Evolutionary conservation across 2,329 filamentous ascomycete species (phyloP).

Genomic region (Sporothrix schenckii): DNA sequence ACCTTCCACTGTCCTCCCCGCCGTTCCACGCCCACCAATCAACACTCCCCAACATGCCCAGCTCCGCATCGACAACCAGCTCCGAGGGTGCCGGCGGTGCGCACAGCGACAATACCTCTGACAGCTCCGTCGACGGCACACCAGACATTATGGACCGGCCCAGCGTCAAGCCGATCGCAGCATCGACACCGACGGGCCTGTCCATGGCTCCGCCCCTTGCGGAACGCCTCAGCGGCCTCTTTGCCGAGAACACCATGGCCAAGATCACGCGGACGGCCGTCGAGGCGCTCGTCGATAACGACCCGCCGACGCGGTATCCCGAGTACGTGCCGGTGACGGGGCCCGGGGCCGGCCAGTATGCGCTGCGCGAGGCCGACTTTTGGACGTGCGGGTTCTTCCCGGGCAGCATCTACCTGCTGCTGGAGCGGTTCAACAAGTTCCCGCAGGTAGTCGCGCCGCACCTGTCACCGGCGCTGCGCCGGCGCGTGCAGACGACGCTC

Average conservation of each 20-base stretch:
- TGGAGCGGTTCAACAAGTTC: slow-evolving; percentile 43
- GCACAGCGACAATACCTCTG: slow-evolving; percentile 27
- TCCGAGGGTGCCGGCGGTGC: slow-evolving; percentile 18
- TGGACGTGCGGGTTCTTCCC: slow-evolving; percentile 50
- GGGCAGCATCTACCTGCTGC: slow-evolving; percentile 43
- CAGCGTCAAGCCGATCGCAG: too few relatives aligned
- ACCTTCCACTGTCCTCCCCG: not conserved
- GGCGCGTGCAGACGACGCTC: slow-evolving; percentile 38
- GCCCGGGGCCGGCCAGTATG: slow-evolving; percentile 33
- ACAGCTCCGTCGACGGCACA: slow-evolving; percentile 20
- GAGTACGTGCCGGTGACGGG: slow-evolving; percentile 38
- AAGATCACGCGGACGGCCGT: slow-evolving; percentile 37
- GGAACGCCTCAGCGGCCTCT: slow-evolving; percentile 34
- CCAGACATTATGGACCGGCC: not conserved
- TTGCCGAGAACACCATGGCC: slow-evolving; percentile 36
- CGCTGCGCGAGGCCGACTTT: slow-evolving; percentile 37
- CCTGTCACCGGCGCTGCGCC: slow-evolving; percentile 18
- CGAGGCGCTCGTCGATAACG: slow-evolving; percentile 30
- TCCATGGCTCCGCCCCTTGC: not conserved
- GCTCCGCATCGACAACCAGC: slow-evolving; percentile 14
- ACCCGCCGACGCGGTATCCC: slow-evolving; percentile 37
- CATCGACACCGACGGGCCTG: too few relatives aligned
- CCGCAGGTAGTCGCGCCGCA: slow-evolving; percentile 37
- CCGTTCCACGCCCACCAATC: not conserved
- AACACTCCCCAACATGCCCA: not conserved